A percentile compares a stretch with the other conserved stretches of the same genome.
phyloP scores from a whole-genome alignment of 2,329 filamentous ascomycete species.

The Fusarium nelsonii region DNA sequence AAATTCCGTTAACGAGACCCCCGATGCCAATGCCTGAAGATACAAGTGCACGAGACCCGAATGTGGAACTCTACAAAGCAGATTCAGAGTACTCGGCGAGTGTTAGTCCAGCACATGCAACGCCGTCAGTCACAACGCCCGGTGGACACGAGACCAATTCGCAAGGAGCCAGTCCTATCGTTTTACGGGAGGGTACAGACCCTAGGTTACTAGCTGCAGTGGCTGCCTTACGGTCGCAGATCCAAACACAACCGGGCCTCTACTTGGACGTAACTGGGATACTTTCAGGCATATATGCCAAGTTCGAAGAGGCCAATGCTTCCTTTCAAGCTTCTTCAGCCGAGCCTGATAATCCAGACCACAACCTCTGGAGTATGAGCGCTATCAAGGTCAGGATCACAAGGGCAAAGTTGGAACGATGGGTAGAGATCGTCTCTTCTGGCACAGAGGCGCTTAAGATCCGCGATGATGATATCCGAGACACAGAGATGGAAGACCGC shows the following conservation, averaged over 20 bases:
- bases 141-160: constrained; percentile 23
- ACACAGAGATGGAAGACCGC: constrained; percentile 34
- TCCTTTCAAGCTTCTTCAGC: constrained; percentile 51
- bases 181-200: constrained; percentile 51
- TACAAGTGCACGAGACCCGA: constrained; percentile 39
- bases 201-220: constrained; percentile 57
- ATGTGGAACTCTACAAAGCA: constrained; percentile 35
- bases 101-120: constrained; percentile 12
- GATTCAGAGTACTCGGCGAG: constrained; percentile 43
- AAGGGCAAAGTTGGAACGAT: constrained; percentile 60
- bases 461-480: constrained; percentile 28
- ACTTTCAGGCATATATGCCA: constrained; percentile 55
- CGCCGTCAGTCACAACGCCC: constrained; percentile 20
- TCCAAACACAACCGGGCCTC: constrained; percentile 60
- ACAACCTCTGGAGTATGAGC: constrained; percentile 63
- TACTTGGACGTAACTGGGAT: constrained; percentile 60
- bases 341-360: constrained; percentile 54
- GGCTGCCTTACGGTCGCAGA: constrained; percentile 56
- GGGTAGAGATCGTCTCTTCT: constrained; percentile 60
- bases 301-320: constrained; percentile 59
- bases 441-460: constrained; percentile 49
- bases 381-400: constrained; percentile 62
- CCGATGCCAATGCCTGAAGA: constrained; percentile 47
- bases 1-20: constrained; percentile 48
- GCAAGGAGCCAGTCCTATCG: constrained; percentile 33